Percentiles rank a stretch among this genome's conserved stretches.
Evolutionary conservation across 2,329 filamentous ascomycete genomes (phyloP).

Genomic region (Trichoderma guizhouense): DNA sequence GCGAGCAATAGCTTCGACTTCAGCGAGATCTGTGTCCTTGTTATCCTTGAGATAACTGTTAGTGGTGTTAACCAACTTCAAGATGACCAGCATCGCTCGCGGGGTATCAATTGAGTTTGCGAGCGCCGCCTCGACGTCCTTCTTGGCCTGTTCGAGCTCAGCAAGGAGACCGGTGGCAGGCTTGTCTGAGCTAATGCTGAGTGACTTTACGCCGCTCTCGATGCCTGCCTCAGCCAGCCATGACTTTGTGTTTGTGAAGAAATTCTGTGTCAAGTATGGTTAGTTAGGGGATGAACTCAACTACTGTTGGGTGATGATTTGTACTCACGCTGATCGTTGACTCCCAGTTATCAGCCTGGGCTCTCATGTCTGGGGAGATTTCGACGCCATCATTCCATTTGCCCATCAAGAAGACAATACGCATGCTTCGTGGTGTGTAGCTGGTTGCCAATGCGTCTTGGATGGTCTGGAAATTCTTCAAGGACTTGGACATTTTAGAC

Average conservation of each 20-base stretch:
- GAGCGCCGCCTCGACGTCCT: slow-evolving; percentile 57
- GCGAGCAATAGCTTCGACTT: slow-evolving; percentile 58
- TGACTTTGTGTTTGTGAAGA: slow-evolving; percentile 56
- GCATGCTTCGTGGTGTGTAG: slow-evolving; percentile 75
- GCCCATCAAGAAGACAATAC: slow-evolving; percentile 83
- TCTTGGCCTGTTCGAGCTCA: slow-evolving; percentile 52
- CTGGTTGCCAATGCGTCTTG: slow-evolving; percentile 67
- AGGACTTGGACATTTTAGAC: slow-evolving; percentile 91
- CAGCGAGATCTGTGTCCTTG: slow-evolving; percentile 44
- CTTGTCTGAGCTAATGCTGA: slow-evolving; percentile 37
- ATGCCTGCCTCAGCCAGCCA: slow-evolving; percentile 46
- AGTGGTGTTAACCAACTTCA: slow-evolving; percentile 72
- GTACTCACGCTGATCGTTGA: slow-evolving; percentile 62
- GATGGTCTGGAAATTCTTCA: slow-evolving; percentile 96
- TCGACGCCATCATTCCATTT: slow-evolving; percentile 90
- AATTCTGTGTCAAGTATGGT: slow-evolving; percentile 43
- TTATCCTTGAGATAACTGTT: slow-evolving; percentile 58
- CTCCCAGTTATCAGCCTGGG: slow-evolving; percentile 75
- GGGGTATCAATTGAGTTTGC: slow-evolving; percentile 87
- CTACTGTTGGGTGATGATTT: not conserved
- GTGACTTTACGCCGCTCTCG: slow-evolving; percentile 33
- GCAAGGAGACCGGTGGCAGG: slow-evolving; percentile 33
- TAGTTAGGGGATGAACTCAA: slow-evolving; percentile 14
- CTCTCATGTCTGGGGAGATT: slow-evolving; percentile 78
- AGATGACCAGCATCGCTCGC: slow-evolving; percentile 72